Evolutionary conservation across 192 early-diverging fungal genomes (phyloP).

Genomic region (Fimicolochytrium jonesii): DNA sequence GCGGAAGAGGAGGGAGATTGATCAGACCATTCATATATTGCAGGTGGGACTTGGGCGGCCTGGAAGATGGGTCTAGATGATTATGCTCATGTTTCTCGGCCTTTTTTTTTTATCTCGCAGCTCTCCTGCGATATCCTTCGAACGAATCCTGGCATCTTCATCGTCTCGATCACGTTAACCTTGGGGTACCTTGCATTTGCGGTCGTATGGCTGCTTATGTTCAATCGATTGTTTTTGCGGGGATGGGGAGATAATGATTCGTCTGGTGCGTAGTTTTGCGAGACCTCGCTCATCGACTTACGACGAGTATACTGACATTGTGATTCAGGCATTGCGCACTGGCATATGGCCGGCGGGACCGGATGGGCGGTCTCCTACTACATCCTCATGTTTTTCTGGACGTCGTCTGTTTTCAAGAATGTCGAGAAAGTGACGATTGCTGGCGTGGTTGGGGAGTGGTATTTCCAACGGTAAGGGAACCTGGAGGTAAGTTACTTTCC

Average conservation of each 20-base stretch:
- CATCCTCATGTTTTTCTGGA: constrained; percentile 74
- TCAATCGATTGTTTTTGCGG: constrained; percentile 61
- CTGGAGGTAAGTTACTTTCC: not conserved
- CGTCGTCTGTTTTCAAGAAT: constrained; percentile 62
- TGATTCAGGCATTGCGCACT: constrained; percentile 26
- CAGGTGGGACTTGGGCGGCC: constrained; percentile 1
- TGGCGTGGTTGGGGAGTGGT: constrained; percentile 75
- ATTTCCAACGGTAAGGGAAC: constrained; percentile 56
- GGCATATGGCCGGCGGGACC: constrained; percentile 50
- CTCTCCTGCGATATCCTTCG: constrained; percentile 68
- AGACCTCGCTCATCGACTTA: too few species aligned
- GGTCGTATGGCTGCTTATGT: constrained; percentile 61
- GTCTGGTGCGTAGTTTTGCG: constrained; percentile 1
- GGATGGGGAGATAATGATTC: constrained; percentile 32
- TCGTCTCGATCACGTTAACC: constrained; percentile 57
- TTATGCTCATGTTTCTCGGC: not conserved
- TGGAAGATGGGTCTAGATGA: not conserved
- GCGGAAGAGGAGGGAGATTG: constrained; percentile 25
- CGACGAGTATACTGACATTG: not conserved
- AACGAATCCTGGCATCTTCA: constrained; percentile 65
- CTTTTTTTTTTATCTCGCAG: constrained; percentile 38
- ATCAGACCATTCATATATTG: constrained; percentile 36
- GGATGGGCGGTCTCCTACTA: constrained; percentile 51
- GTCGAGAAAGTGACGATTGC: constrained; percentile 66
- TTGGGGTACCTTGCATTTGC: constrained; percentile 57